Base-by-base conservation (phyloP, 164 flowering plant species). In the Pachysandra terminalis region DNA sequence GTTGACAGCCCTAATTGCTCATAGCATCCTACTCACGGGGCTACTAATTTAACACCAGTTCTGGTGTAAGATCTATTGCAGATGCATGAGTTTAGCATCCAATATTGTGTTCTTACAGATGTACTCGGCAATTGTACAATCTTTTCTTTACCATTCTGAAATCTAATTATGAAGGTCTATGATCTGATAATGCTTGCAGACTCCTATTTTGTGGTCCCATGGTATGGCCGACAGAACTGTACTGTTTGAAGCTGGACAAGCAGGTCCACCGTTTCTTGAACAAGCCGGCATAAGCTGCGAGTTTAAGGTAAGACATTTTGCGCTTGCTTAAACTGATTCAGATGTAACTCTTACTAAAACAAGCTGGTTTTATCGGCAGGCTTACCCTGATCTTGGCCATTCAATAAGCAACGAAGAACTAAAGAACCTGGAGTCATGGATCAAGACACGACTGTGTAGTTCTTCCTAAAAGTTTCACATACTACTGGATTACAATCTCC, bases 231-330 rank as follows among this genome's bases (percentile, higher is more conserved):
- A 94, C 67, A 71, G 75, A 70, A 90, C 96, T 6, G 97, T 94
- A 21, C 60, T 94, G 45, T 90, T 94, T 73, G 97, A 89, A 80
- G 97, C 97, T 45, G 98, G 97, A 59, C 95, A 94, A 81, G 96
- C 90, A 1, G 97, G 93, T 53, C 95, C 95, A 7, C 97, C 95
- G 0, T 89, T 91, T 71, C 90, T 94, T 60, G 87, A 91, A 71
- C 73, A 80, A 77, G 84, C 80, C 41, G 97, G 96, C 55, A 69
- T 91, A 49, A 87, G 75, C 75, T 91, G 97, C 28, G 97, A 94
- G 74, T 94, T 94, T 68, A 94, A 94, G 98, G 98, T 94, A 81
- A 32, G 5, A 40, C 7, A 0, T n/a, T 27, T 19, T 19, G 7
- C 37, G 7, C 7, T 32, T 32, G 37, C 27, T 25, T 41, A 12